Base-by-base conservation (phyloP, 1,284 basidiomycete species). In the Marasmius tenuissimus region DNA sequence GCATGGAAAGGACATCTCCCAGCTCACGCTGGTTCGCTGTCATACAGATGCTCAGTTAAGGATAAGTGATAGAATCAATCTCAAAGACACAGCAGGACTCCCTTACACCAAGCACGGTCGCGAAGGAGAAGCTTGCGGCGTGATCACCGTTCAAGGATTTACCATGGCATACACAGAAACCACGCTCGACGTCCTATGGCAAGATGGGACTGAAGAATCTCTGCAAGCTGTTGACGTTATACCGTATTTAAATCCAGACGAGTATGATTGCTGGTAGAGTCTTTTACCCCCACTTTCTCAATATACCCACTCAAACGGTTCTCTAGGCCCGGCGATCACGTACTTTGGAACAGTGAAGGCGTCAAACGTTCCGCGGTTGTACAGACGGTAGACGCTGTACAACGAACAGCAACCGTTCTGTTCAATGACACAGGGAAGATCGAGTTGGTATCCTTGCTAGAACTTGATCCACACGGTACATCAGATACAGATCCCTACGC, bases 281-380 rank as follows among this genome's bases (percentile, higher is more conserved):
- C 20, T 39, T 60, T 57, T 22, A 8, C 47, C 14, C n/a, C 45
- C 59, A 62, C 50, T 37, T 20, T 40, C 27, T 51, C 38, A 37
- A 52, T 63, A 52, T 59, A 58, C 58, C 66, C 54, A 49, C 61
- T 60, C 7, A 39, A 50, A 10, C 7, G 7, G n/a, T n/a, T 56
- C 51, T 53, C 3, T 55, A 93, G 93, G 93, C 95, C 95, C 3
- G 95, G 96, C 34, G 94, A 97, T 68, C 88, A 93, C 73, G 88
- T 96, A 10, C 70, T 94, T n/a, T 96, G 92, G 88, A 90, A 89
- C 69, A 85, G 82, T 45, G 92, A 94, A 73, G 88, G 86, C 52
- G 80, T 80, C 69, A 83, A 78, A 57, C 82, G 83, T 40, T 79
- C 87, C 47, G 94, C 89, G 1, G 83, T 97, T 63, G 88, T 97